Evolutionary conservation across 2,329 filamentous ascomycete genomes (phyloP), one percentile per base, ranked within the genome.

Genomic region (Alternaria arbusti): DNA sequence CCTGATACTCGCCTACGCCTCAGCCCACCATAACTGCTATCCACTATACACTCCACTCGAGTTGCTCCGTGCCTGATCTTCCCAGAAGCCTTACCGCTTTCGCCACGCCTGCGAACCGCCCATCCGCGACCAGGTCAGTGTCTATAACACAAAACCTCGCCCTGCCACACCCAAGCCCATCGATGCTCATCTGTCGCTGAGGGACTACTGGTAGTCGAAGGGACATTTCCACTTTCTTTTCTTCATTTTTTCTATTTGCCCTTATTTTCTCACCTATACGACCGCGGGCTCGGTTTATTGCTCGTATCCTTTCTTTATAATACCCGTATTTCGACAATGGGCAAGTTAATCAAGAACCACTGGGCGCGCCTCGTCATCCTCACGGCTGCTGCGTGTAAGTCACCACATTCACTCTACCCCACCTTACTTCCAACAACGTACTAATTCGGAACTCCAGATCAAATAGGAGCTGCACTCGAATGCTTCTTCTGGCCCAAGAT

Each of bases 311-410:
- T 73, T 73, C 70, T 70, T 72, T 74, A 50, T 69, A 72, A 67
- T 67, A 40, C 36, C 36, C 36, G 36, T 40, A 40, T 65, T 58
- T 52, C 62, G 58, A 66, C 49, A 70, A 99, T 99, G 96, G 96
- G 96, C 82, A 96, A 91, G 83, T 90, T 99, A 79, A 98, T 99
- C 85, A 99, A 99, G 87, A 98, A 98, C 85, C 96, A 99, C 85
- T 97, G 93, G 93, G 96, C 94, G 72, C 91, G 96, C 65, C 90
- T 99, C 76, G 96, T 99, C 78, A 87, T 97, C 81, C 85, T 99
- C 79, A 93, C 92, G 26, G 93, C 96, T 40, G 91, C 93, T 71
- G 81, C 85, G 61, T 94, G 91, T 94, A 88, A 57, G 86, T 81
- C n/a, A n/a, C n/a, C n/a, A n/a, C n/a, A n/a, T n/a, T n/a, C n/a